phyloP scores from a whole-genome alignment of 192 early-diverging fungal species.

The Lobosporangium transversale region DNA sequence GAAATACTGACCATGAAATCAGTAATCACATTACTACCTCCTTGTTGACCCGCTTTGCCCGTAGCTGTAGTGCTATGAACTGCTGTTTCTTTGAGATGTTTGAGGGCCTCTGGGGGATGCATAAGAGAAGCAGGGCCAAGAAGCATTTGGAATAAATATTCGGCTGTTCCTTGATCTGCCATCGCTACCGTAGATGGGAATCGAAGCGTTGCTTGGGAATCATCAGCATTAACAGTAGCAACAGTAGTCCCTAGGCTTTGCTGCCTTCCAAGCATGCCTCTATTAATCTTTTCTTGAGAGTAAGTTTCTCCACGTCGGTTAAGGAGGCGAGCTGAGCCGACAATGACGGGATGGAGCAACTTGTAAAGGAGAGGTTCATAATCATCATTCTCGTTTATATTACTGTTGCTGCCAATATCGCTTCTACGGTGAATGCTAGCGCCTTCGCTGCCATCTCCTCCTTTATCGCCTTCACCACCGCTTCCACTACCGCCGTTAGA shows the following conservation, averaged over 20 bases:
- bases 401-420: background rate
- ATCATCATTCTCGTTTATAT: background rate
- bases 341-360: background rate
- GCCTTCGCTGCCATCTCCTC: background rate
- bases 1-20: constrained; percentile 43
- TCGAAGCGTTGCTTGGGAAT: background rate
- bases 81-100: background rate
- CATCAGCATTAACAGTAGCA: background rate
- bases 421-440: background rate
- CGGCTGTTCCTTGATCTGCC: constrained; percentile 9
- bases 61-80: background rate
- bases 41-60: background rate
- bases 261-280: background rate
- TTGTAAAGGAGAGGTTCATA: background rate
- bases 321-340: background rate
- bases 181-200: constrained; percentile 15
- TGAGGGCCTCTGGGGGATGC: constrained; percentile 17
- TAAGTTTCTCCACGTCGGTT: background rate
- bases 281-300: background rate
- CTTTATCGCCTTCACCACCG: background rate
- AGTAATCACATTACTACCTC: background rate
- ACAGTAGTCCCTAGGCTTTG: background rate
- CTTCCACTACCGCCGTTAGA: background rate
- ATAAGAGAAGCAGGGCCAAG: constrained; percentile 16
- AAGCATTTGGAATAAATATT: constrained; percentile 30